phyloP scores from a whole-genome alignment of 805 yeast species.

The Cyberlindnera lachancei region DNA sequence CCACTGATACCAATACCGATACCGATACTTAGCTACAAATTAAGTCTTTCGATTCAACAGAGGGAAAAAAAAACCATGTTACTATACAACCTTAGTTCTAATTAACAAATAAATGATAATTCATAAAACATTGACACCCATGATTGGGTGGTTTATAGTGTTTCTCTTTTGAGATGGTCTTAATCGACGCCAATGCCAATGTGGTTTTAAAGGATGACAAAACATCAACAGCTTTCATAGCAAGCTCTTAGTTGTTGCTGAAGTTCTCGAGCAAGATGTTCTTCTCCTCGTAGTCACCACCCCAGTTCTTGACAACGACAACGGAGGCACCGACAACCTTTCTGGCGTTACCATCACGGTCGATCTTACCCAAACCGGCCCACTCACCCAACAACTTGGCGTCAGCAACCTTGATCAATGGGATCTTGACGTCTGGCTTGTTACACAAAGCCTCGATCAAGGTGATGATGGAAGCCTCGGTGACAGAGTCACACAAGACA shows the following conservation, averaged over 20 bases:
- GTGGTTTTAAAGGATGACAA: no score
- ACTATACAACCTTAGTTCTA: no score
- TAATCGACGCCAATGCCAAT: no score
- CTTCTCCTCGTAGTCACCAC: slow-evolving; percentile 98
- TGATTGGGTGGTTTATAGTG: no score
- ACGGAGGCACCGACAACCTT: slow-evolving; percentile 99
- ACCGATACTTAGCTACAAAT: not conserved
- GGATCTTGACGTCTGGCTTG: slow-evolving; percentile 93
- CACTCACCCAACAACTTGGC: slow-evolving; percentile 99
- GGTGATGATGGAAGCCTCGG: slow-evolving; percentile 94
- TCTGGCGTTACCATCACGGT: slow-evolving; percentile 99
- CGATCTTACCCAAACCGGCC: slow-evolving; percentile 99
- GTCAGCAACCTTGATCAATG: slow-evolving; percentile 98
- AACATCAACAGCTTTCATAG: no score
- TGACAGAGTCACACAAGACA: slow-evolving; percentile 96
- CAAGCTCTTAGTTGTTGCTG: slow-evolving; percentile 84
- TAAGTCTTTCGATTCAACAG: not conserved
- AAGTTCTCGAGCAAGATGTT: slow-evolving; percentile 92
- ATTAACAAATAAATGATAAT: no score
- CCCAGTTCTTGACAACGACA: slow-evolving; percentile 99
- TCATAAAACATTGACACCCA: no score
- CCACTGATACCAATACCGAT: not conserved
- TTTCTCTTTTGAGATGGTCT: no score
- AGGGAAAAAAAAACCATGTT: not conserved
- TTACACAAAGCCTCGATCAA: slow-evolving; percentile 99